phyloP scores from a whole-genome alignment of 768 basidiomycete species.

The Auriscalpium microsporum region DNA sequence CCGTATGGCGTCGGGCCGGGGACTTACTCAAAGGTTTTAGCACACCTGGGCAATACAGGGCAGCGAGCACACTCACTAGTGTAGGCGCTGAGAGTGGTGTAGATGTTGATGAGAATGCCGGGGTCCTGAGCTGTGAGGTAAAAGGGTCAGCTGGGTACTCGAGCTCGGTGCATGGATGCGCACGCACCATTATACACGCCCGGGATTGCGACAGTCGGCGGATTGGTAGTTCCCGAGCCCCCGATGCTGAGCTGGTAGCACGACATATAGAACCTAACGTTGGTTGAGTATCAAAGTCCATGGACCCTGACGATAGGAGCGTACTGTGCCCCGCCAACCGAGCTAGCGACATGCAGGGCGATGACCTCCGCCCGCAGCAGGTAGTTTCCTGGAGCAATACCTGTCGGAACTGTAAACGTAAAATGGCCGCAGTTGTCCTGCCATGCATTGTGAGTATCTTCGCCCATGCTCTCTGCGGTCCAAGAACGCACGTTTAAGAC shows the following conservation, averaged over 20 bases:
- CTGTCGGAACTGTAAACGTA: conserved; percentile 37
- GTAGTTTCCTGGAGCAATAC: conserved; percentile 37
- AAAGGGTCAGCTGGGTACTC: not conserved
- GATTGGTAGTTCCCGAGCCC: conserved; percentile 28
- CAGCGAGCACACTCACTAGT: conserved; percentile 22
- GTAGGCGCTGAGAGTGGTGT: conserved; percentile 34
- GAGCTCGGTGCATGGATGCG: conserved; percentile 14
- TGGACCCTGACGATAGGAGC: conserved; percentile 3
- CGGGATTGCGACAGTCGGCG: conserved; percentile 34
- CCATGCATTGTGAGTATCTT: too few species aligned
- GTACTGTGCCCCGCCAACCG: conserved; percentile 32
- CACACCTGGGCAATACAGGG: conserved; percentile 12
- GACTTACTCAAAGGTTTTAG: conserved; percentile 20
- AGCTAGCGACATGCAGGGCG: conserved; percentile 45
- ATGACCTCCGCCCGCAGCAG: conserved; percentile 43
- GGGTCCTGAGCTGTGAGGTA: conserved; percentile 3
- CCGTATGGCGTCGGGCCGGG: conserved; percentile 45
- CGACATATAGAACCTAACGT: conserved; percentile 34
- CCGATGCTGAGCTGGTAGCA: conserved; percentile 40
- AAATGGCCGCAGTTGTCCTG: conserved; percentile 50
- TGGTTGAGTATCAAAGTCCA: not conserved
- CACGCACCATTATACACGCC: conserved; percentile 34
- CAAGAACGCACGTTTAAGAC: conserved; percentile 6
- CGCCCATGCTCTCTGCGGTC: too few species aligned
- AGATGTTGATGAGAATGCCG: conserved; percentile 42